Evolutionary conservation across 345 rosid genomes (phyloP), one percentile per base, ranked within the genome.

Genomic region (Hibiscus trionum): DNA sequence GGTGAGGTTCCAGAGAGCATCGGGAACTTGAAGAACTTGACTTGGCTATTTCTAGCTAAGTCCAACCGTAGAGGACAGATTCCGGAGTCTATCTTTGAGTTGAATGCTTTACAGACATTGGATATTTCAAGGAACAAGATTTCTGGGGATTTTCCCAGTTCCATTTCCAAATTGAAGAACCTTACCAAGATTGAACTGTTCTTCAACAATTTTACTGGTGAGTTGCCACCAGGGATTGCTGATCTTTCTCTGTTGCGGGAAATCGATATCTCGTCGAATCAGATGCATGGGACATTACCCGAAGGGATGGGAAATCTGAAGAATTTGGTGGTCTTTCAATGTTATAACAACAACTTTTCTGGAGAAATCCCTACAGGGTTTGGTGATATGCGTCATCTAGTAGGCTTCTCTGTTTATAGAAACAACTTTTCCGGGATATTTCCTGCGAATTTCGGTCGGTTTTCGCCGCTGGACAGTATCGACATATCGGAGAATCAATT

Each of bases 401-500:
- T 42, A 11, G 86, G 78, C 0, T 72, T 94, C 37, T 91, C 98
- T 0, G 78, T 91, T 14, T 94, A 94, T 53, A 37, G 71, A 49
- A 94, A 94, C 92, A 86, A 72, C 7, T 91, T 94, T 78, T 84
- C 96, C 2, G 97, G 97, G 37, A 57, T 61, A 6, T 88, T 90
- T 37, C 98, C 97, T 0, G 75, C 73, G 2, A 88, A 86, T 75
- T 65, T 89, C 1, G 97, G 98, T 53, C 79, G 84, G 1, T 88
- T 86, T 73, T 87, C 96, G 0, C 89, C 83, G 0, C 67, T 91
- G 33, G 76, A 61, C 1, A 86, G 82, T 35, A 47, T 90, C 53
- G 98, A 94, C 80, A 88, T 94, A 81, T 94, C 98, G 0, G 96
- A 94, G 74, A 94, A 94, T 77, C 74, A 61, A 50, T 88, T 94